A percentile compares a stretch with the other conserved stretches of the same genome.
Conservation (phyloP, 108 stramenopile genomes). For the Pseudonitzschia multistriata region DNA sequence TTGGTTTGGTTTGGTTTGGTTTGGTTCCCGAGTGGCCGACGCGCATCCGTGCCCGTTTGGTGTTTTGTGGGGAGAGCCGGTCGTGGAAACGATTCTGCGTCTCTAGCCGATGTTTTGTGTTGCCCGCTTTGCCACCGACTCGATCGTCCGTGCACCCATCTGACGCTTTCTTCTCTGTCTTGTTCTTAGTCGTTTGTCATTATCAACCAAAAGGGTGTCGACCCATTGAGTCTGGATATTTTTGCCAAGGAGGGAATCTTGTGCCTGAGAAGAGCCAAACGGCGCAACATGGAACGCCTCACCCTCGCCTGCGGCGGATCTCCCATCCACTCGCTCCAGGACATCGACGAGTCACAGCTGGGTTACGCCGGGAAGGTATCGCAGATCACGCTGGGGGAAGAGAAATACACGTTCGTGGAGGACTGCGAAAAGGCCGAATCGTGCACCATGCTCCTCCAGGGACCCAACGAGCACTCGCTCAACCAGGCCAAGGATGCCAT, state of each 20-base stretch:
- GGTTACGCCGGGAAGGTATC: slow-evolving; percentile 94
- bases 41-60: too few relatives aligned
- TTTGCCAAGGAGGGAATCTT: slow-evolving; percentile 99
- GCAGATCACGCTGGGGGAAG: slow-evolving; percentile 96
- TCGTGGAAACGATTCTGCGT: slow-evolving; percentile 1
- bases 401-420: slow-evolving; percentile 99
- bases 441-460: slow-evolving; percentile 95
- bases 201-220: slow-evolving; percentile 99
- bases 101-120: not conserved
- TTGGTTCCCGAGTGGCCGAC: too few relatives aligned
- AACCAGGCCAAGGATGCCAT: slow-evolving; percentile 98
- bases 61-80: too few relatives aligned
- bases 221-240: slow-evolving; percentile 96
- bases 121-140: not conserved
- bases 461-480: slow-evolving; percentile 97
- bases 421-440: slow-evolving; percentile 88
- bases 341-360: slow-evolving; percentile 86
- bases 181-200: slow-evolving; percentile 84
- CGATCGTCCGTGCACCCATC: not conserved
- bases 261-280: slow-evolving; percentile 95
- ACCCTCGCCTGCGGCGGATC: slow-evolving; percentile 97
- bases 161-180: not conserved
- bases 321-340: slow-evolving; percentile 93
- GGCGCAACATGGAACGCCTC: slow-evolving; percentile 98
- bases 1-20: not conserved